phyloP scores from a whole-genome alignment of 805 yeast species.

The Pichia paraexigua region DNA sequence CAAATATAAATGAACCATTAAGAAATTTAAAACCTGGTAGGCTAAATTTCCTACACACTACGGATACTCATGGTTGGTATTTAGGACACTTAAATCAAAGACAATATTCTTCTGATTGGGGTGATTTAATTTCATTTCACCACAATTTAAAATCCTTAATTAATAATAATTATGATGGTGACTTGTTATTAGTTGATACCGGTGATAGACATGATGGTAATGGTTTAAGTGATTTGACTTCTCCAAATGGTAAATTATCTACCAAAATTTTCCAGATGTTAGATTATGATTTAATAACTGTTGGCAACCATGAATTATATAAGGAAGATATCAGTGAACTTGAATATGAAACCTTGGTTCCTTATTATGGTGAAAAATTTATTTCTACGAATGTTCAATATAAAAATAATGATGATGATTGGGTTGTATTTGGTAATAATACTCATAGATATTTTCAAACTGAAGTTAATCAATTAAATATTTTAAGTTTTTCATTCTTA shows the following conservation, averaged over 20 bases:
- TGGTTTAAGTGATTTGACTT: constrained; percentile 75
- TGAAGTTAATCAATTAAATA: constrained; percentile 37
- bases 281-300: constrained; percentile 69
- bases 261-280: constrained; percentile 53
- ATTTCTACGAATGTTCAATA: constrained; percentile 68
- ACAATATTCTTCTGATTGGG: constrained; percentile 83
- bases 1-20: constrained; percentile 30
- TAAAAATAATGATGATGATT: constrained; percentile 33
- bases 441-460: constrained; percentile 62
- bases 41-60: constrained; percentile 83
- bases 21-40: constrained; percentile 62
- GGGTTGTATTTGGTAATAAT: constrained; percentile 60
- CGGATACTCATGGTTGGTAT: constrained; percentile 97
- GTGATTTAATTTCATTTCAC: constrained; percentile 73
- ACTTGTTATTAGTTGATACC: constrained; percentile 69
- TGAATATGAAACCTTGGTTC: constrained; percentile 57
- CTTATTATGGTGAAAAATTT: constrained; percentile 54
- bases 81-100: constrained; percentile 80
- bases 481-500: constrained; percentile 70
- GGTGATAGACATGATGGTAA: constrained; percentile 96
- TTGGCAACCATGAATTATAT: constrained; percentile 92
- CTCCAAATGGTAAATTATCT: constrained; percentile 60
- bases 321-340: constrained; percentile 50
- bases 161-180: constrained; percentile 36
- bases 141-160: constrained; percentile 33